A percentile compares a stretch with the other conserved stretches of the same genome.
phyloP scores from a whole-genome alignment of 129 eudicot species.

The Gnaphalium uliginosum region DNA sequence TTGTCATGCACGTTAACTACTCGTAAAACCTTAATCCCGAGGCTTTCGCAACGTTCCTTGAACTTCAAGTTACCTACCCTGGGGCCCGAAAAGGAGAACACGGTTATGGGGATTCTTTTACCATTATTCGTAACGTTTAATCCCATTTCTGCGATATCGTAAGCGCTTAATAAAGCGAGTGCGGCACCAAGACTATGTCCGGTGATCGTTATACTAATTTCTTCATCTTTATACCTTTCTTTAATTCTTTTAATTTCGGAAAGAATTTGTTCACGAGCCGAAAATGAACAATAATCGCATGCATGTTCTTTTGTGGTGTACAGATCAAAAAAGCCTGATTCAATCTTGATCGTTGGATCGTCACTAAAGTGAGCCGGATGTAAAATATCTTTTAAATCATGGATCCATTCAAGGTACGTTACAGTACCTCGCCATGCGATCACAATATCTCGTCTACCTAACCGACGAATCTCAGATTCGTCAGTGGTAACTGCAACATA shows the following conservation, averaged over 20 bases:
- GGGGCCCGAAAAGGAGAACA: conserved; percentile 54
- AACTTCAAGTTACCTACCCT: conserved; percentile 70
- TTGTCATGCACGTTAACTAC: conserved; percentile 58
- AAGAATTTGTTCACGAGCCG: conserved; percentile 73
- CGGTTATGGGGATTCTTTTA: conserved; percentile 46
- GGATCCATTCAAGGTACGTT: conserved; percentile 81
- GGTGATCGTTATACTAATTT: conserved; percentile 63
- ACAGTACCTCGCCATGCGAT: conserved; percentile 82
- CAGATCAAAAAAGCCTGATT: conserved; percentile 72
- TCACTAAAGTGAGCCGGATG: conserved; percentile 70
- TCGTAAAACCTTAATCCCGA: conserved; percentile 51
- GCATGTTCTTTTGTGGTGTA: conserved; percentile 60
- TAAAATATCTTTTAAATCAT: conserved; percentile 64
- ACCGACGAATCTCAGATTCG: conserved; percentile 48
- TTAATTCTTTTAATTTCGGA: conserved; percentile 51
- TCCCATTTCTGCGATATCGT: conserved; percentile 69
- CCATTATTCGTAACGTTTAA: conserved; percentile 38
- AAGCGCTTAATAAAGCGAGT: conserved; percentile 62
- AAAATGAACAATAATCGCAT: conserved; percentile 62
- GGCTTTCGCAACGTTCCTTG: conserved; percentile 59
- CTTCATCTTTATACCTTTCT: conserved; percentile 52
- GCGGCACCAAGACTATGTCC: conserved; percentile 85
- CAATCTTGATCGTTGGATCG: conserved; percentile 63
- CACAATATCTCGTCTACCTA: conserved; percentile 67
- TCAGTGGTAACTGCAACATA: conserved; percentile 62